phyloP scores from a whole-genome alignment of 2,329 filamentous ascomycete species.

The Pseudovirgaria hyperparasitica region DNA sequence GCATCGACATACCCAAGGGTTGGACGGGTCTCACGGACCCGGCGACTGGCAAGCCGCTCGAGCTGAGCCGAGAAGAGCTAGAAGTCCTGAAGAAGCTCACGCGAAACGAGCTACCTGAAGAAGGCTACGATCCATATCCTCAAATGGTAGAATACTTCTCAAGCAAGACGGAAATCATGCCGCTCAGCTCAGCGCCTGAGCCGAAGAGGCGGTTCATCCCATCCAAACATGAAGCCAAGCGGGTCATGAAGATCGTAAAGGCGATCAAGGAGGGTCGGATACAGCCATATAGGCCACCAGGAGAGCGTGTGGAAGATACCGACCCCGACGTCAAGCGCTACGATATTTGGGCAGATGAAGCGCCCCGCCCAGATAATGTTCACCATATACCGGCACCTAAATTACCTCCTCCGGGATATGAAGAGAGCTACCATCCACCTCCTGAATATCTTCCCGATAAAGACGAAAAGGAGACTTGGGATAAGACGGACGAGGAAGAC shows the following conservation, averaged over 20 bases:
- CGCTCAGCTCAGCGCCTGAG: constrained; percentile 83
- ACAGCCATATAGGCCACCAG: constrained; percentile 70
- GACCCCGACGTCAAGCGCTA: constrained; percentile 62
- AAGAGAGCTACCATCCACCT: constrained; percentile 93
- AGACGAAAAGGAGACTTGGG: constrained; percentile 75
- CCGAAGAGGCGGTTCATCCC: constrained; percentile 92
- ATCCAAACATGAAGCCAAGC: constrained; percentile 92
- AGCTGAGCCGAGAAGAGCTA: constrained; percentile 76
- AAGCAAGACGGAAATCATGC: constrained; percentile 83
- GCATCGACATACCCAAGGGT: constrained; percentile 91
- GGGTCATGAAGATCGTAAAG: constrained; percentile 92
- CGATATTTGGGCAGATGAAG: constrained; percentile 92
- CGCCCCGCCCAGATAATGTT: constrained; percentile 64
- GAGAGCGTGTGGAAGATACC: constrained; percentile 60
- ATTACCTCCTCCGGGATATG: constrained; percentile 81
- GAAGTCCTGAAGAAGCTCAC: constrained; percentile 81
- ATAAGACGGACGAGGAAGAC: constrained; percentile 77
- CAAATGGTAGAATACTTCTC: constrained; percentile 92
- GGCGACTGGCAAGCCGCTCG: constrained; percentile 80
- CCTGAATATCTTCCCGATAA: constrained; percentile 83
- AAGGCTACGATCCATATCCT: constrained; percentile 87
- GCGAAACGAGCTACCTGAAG: constrained; percentile 73
- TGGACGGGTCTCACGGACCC: constrained; percentile 96
- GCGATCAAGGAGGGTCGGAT: constrained; percentile 93
- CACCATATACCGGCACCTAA: constrained; percentile 97